These are phyloP conservation scores for Pyrenophora tritici-repentis DNA, from an alignment of 2,329 filamentous ascomycete genomes.

Conservation along the genomic window DNA sequence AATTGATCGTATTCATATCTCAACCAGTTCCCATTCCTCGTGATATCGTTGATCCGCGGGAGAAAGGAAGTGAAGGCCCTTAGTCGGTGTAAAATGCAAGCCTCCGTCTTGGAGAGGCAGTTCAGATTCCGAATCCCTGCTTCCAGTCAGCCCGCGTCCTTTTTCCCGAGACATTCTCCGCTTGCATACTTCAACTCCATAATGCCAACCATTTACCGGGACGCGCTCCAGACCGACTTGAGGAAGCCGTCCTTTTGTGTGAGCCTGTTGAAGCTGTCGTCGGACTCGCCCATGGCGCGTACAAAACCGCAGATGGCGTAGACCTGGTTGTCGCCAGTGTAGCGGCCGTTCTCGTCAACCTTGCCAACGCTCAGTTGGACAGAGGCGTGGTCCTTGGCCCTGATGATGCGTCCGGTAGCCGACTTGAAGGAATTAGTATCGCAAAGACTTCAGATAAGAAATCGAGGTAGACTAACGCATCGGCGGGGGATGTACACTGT, in stretches of 20 bases:
- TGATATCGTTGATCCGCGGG: conserved; percentile 38
- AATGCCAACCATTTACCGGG: conserved; percentile 52
- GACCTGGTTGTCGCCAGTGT: conserved; percentile 95
- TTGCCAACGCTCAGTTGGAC: conserved; percentile 97
- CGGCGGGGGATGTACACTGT: conserved; percentile 42
- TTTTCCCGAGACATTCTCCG: neutral
- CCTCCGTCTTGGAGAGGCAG: conserved; percentile 29
- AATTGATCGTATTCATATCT: conserved; percentile 40
- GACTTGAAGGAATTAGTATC: conserved; percentile 34
- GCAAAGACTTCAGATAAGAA: conserved; percentile 7
- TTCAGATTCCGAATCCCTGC: conserved; percentile 39
- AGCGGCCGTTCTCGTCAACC: conserved; percentile 98
- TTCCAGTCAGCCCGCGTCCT: conserved; percentile 20
- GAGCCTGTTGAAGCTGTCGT: conserved; percentile 94
- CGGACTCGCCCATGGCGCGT: conserved; percentile 95
- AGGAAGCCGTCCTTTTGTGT: conserved; percentile 94
- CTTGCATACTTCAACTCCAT: conserved; percentile 41
- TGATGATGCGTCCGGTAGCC: conserved; percentile 86
- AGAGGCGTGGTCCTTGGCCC: conserved; percentile 99
- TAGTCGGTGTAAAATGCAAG: conserved; percentile 39
- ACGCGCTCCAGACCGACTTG: conserved; percentile 93
- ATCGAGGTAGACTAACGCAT: conserved; percentile 48
- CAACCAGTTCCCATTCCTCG: conserved; percentile 38
- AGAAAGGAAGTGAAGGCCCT: conserved; percentile 34
- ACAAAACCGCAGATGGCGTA: conserved; percentile 98